phyloP scores from a whole-genome alignment of 2,329 filamentous ascomycete genomes.

The Dactylellina haptotyla region DNA sequence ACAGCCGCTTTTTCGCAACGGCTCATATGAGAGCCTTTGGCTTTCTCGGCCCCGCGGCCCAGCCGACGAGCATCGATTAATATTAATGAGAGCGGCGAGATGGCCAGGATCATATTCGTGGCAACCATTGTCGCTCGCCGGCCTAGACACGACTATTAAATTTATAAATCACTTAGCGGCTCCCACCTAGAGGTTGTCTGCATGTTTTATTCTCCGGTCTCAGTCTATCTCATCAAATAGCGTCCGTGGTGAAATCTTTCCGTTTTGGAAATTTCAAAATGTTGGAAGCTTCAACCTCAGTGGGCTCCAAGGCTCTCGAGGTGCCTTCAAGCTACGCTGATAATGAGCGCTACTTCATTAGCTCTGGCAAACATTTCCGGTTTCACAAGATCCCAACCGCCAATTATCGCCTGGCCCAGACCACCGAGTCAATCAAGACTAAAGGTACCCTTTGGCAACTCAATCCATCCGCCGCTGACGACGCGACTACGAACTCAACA shows the following conservation, averaged over 20 bases:
- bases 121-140: too few species aligned
- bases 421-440: slow-evolving; percentile 43
- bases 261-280: slow-evolving; percentile 5
- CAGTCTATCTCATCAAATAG: neutral
- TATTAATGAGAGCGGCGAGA: neutral
- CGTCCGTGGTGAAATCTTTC: neutral
- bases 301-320: slow-evolving; percentile 12
- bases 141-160: too few species aligned
- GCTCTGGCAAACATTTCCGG: slow-evolving; percentile 35
- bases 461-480: slow-evolving; percentile 41
- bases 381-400: slow-evolving; percentile 42
- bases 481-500: slow-evolving; percentile 28
- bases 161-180: slow-evolving; percentile 1
- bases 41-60: neutral
- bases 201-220: neutral
- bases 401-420: slow-evolving; percentile 46
- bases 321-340: slow-evolving; percentile 22
- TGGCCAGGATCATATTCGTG: neutral
- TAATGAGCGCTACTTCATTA: slow-evolving; percentile 47
- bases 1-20: slow-evolving; percentile 1
- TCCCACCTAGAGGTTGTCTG: neutral
- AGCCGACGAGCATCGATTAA: neutral
- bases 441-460: slow-evolving; percentile 52
- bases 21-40: neutral
- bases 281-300: slow-evolving; percentile 1